A percentile compares a stretch with the other conserved stretches of the same genome.
Conservation (phyloP, 768 basidiomycete species). For the Naganishia randhawae region DNA sequence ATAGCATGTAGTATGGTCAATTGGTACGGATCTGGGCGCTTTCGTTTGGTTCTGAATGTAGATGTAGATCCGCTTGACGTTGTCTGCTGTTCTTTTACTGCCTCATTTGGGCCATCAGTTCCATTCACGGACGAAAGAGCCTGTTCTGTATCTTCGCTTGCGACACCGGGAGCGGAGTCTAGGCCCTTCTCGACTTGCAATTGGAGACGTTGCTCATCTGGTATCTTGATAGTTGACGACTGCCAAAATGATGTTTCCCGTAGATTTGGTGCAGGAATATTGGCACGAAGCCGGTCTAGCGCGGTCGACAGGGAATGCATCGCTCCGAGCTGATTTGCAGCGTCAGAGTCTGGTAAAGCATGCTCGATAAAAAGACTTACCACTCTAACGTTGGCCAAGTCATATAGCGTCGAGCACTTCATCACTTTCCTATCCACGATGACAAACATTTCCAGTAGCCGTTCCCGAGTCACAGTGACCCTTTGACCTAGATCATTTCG, state of each 20-base stretch:
- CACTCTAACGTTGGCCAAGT: constrained; percentile 16
- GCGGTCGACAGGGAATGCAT: constrained; percentile 19
- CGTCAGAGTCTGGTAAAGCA: not conserved
- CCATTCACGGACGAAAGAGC: not conserved
- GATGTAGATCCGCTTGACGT: not conserved
- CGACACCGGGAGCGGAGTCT: not conserved
- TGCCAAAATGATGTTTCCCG: constrained; percentile 27
- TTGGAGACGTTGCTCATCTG: constrained; percentile 4
- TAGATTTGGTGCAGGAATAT: constrained; percentile 5
- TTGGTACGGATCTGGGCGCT: constrained; percentile 11
- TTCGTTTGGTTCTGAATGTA: constrained; percentile 1
- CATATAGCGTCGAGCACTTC: constrained; percentile 25
- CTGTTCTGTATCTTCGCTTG: not conserved
- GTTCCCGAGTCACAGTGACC: not conserved
- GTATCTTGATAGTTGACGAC: constrained; percentile 14
- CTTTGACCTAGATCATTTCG: constrained; percentile 2
- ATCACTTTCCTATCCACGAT: constrained; percentile 8
- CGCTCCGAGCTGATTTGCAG: constrained; percentile 3
- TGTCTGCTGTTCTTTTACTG: not conserved
- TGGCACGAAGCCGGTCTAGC: not conserved
- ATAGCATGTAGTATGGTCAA: constrained; percentile 18
- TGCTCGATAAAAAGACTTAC: not conserved
- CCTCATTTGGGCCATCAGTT: not conserved
- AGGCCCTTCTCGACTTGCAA: not conserved
- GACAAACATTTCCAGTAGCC: constrained; percentile 15